Percentiles rank a stretch among this genome's conserved stretches.
phyloP scores from a whole-genome alignment of 805 yeast species.

The Nakazawaea wickerhamii region DNA sequence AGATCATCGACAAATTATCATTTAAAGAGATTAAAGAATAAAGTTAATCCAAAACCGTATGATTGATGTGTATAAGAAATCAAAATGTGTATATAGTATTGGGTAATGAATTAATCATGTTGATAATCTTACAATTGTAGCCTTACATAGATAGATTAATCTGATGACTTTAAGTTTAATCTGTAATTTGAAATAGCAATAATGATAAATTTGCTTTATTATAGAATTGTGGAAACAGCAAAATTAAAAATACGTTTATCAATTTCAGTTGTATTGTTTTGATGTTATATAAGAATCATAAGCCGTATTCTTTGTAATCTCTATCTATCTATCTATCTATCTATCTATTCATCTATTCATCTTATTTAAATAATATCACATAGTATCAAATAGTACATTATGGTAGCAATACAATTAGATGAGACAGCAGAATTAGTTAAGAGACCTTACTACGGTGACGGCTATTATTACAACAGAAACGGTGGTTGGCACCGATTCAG shows the following conservation, averaged over 20 bases:
- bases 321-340: background rate
- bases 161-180: too few relatives aligned
- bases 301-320: too few relatives aligned
- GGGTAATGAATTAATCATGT: background rate
- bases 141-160: too few relatives aligned
- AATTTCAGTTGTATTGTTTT: too few relatives aligned
- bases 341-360: background rate
- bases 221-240: background rate
- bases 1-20: constrained; percentile 48
- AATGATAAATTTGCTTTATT: too few relatives aligned
- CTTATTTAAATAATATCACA: too few relatives aligned
- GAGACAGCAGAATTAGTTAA: background rate
- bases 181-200: background rate
- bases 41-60: constrained; percentile 35
- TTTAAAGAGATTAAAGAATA: constrained; percentile 50
- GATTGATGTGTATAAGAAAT: constrained; percentile 6
- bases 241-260: background rate
- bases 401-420: constrained; percentile 6
- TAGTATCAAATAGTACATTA: background rate
- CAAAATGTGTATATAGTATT: background rate
- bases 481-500: constrained; percentile 5
- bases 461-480: background rate
- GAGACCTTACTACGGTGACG: constrained; percentile 2
- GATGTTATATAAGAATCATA: too few relatives aligned
- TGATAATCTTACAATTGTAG: too few relatives aligned